Conservation (phyloP, 176 grass and related monocot species). For the Zizania latifolia region DNA sequence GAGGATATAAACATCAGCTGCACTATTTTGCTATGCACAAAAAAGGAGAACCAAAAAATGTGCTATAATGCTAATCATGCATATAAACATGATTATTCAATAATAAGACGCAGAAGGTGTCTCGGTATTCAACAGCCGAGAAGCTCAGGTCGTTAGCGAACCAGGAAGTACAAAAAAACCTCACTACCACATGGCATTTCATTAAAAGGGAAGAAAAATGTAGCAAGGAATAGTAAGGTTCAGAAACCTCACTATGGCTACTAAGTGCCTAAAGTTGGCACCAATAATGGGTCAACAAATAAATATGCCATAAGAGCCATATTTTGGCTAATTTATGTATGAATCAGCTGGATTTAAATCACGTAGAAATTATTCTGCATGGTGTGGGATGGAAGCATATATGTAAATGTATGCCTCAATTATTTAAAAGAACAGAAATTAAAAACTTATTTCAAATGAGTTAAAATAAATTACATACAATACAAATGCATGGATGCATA, state of each 20-base stretch:
- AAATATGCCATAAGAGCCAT: background rate
- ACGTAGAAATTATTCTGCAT: too few relatives aligned
- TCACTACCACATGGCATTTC: background rate
- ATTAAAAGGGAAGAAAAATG: background rate
- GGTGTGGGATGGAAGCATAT: too few relatives aligned
- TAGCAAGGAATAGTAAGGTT: background rate
- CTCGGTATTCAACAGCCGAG: background rate
- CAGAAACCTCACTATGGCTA: background rate
- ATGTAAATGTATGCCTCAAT: too few relatives aligned
- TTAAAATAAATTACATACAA: too few relatives aligned
- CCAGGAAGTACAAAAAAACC: background rate
- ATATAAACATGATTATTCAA: background rate
- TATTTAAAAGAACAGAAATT: too few relatives aligned
- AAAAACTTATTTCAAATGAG: too few relatives aligned
- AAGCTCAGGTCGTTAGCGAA: background rate
- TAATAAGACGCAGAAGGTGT: background rate
- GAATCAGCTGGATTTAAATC: background rate
- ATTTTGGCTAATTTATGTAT: background rate
- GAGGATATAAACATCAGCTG: background rate
- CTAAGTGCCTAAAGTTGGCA: background rate
- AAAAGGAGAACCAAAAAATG: background rate
- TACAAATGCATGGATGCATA: background rate
- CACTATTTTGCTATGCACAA: slow-evolving; percentile 21
- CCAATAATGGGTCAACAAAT: background rate
- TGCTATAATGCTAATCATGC: background rate